Conservation (phyloP, 495 filamentous ascomycete species). For the Corynascus novoguineensis region DNA sequence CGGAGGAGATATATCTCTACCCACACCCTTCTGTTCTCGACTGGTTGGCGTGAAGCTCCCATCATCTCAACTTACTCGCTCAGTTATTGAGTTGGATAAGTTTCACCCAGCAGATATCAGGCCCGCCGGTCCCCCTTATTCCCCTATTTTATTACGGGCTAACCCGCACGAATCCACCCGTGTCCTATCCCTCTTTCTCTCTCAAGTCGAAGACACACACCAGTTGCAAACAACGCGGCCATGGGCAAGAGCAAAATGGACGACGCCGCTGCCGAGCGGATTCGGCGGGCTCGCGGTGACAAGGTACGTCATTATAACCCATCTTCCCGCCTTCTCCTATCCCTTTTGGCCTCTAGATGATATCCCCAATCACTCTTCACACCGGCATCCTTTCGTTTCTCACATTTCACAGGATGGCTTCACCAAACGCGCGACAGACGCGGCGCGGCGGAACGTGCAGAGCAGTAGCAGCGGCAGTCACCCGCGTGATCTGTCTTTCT, state of each 20-base stretch:
- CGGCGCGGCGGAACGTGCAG: constrained; percentile 35
- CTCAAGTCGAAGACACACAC: neutral
- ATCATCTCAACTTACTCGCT: no score
- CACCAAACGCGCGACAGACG: constrained; percentile 38
- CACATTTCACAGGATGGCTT: constrained; percentile 45
- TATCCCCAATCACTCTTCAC: neutral
- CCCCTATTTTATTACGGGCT: neutral
- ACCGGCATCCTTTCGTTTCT: neutral
- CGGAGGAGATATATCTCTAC: no score
- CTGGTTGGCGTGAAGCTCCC: no score
- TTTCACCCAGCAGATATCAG: neutral
- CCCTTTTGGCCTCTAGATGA: neutral
- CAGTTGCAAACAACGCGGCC: neutral
- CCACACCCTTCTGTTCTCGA: neutral
- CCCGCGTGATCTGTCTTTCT: no score
- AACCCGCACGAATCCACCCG: neutral
- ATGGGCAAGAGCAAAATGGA: constrained; percentile 44
- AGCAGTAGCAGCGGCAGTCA: neutral
- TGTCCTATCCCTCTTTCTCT: neutral
- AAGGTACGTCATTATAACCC: constrained; percentile 23
- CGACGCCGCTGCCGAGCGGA: constrained; percentile 41
- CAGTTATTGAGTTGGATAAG: no score
- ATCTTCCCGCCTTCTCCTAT: no score
- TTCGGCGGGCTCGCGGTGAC: constrained; percentile 37
- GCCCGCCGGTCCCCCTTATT: neutral